phyloP scores from a whole-genome alignment of 2,329 filamentous ascomycete species.

The Pseudonectria foliicola region DNA sequence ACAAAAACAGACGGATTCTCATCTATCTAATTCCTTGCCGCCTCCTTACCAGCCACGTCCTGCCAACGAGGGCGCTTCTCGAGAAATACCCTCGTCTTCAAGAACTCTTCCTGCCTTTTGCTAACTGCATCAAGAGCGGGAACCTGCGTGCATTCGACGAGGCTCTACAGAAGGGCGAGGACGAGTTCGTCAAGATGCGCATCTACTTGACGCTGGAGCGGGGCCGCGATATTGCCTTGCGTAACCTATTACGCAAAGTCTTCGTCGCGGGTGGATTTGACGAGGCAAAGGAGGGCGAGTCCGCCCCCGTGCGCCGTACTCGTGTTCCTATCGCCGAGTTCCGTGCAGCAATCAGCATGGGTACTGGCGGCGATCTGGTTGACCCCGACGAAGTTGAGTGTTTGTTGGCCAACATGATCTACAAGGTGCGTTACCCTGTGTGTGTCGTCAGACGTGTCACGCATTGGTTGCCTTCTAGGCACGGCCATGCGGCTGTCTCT shows the following conservation, averaged over 20 bases:
- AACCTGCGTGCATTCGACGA: slow-evolving; percentile 78
- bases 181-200: slow-evolving; percentile 86
- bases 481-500: slow-evolving; percentile 1
- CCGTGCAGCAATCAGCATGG: slow-evolving; percentile 71
- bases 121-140: slow-evolving; percentile 70
- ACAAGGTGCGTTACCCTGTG: slow-evolving; percentile 61
- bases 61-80: slow-evolving; percentile 68
- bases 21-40: slow-evolving; percentile 93
- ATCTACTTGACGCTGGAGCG: slow-evolving; percentile 94
- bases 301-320: slow-evolving; percentile 59
- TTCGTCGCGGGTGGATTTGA: slow-evolving; percentile 81
- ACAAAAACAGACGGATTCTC: slow-evolving; percentile 64
- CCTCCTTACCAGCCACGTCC: slow-evolving; percentile 76
- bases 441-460: slow-evolving; percentile 3
- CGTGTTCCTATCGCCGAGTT: slow-evolving; percentile 81
- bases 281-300: slow-evolving; percentile 61
- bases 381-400: slow-evolving; percentile 95
- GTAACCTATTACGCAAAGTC: slow-evolving; percentile 87
- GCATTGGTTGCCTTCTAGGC: slow-evolving; percentile 5
- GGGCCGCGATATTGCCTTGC: slow-evolving; percentile 81
- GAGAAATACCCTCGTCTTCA: slow-evolving; percentile 69
- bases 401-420: slow-evolving; percentile 91
- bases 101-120: slow-evolving; percentile 70
- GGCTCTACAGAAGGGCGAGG: slow-evolving; percentile 72
- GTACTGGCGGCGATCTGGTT: slow-evolving; percentile 55